Conservation (phyloP, 305 asterid species). For the Rubia tinctorum region DNA sequence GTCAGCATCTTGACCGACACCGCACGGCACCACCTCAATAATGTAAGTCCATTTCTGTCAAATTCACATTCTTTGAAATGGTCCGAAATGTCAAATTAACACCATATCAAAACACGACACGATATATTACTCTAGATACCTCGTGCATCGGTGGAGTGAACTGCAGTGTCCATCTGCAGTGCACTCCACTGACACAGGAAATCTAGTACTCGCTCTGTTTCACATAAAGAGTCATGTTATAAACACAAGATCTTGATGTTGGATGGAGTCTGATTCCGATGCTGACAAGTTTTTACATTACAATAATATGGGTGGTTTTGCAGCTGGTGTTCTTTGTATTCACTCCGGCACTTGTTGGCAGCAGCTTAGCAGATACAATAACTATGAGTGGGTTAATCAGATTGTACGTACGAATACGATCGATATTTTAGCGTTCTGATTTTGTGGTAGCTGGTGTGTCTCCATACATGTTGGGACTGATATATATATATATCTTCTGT, state of each 20-base stretch:
- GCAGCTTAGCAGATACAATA: constrained; percentile 36
- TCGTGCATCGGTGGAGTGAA: too few species aligned
- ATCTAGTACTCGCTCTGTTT: too few species aligned
- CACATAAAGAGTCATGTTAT: too few species aligned
- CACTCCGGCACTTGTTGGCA: constrained; percentile 38
- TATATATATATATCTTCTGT: too few species aligned
- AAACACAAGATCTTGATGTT: too few species aligned
- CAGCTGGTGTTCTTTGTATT: constrained; percentile 43
- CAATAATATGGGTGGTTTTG: too few species aligned
- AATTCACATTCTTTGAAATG: neutral
- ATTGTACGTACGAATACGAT: constrained; percentile 24
- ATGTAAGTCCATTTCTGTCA: constrained; percentile 22
- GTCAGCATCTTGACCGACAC: constrained; percentile 28
- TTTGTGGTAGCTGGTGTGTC: constrained; percentile 5
- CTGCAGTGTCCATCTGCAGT: too few species aligned
- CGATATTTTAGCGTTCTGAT: constrained; percentile 10
- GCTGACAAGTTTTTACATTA: too few species aligned
- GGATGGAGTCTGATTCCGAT: neutral
- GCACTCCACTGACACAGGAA: too few species aligned
- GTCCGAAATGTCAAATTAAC: neutral
- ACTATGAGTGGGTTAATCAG: constrained; percentile 29
- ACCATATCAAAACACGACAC: neutral
- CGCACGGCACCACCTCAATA: constrained; percentile 38
- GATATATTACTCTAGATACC: too few species aligned
- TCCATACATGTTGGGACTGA: too few species aligned